Base-by-base conservation (phyloP, 768 basidiomycete species). In the Neoboletus magnificus region DNA sequence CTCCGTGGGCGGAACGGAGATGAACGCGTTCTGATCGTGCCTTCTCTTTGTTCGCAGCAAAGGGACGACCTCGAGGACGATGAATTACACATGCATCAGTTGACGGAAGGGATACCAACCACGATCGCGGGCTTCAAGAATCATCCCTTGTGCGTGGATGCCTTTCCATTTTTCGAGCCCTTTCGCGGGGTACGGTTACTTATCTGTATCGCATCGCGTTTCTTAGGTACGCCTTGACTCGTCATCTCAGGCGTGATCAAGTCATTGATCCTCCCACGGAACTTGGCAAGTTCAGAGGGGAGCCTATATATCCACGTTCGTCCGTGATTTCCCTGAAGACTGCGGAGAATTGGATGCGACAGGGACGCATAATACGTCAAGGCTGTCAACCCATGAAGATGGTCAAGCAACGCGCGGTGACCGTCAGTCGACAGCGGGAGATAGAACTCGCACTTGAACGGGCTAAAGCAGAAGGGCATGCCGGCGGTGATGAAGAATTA, bases 61-160 rank as follows among this genome's bases (percentile, higher is more conserved):
- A 83, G 97, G 57, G 96, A 98, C 69, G 91, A 96, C 60, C 69
- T 90, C 7, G 97, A 99, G 73, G 93, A 98, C 63, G 89, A 91
- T 25, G 93, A 97, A 71, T 76, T 99, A 23, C 78, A 89, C 56
- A 76, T 76, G 0, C 83, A 83, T 56, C 89, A 92, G 67, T 70
- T 90, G 67, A 86, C 80, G 45, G 95, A 96, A 73, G 93, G 88
- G 25, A 97, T 99, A 93, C 97, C 97, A 1, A 87, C 85, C 18
- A 87, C 88, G 12, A 79, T 98, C 52, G 77, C 81, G 29, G 97
- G 93, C 2, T 98, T 98, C 82, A 98, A 98, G 70, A 88, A 92
- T 64, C 97, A 99, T 73, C 93, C 95, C 5, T 67, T 96, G 88
- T 96, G 23, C 56, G 64, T 61, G 32, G 20, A 48, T 25, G 18